phyloP scores from a whole-genome alignment of 2,329 filamentous ascomycete genomes.

The Cordyceps farinosa region DNA sequence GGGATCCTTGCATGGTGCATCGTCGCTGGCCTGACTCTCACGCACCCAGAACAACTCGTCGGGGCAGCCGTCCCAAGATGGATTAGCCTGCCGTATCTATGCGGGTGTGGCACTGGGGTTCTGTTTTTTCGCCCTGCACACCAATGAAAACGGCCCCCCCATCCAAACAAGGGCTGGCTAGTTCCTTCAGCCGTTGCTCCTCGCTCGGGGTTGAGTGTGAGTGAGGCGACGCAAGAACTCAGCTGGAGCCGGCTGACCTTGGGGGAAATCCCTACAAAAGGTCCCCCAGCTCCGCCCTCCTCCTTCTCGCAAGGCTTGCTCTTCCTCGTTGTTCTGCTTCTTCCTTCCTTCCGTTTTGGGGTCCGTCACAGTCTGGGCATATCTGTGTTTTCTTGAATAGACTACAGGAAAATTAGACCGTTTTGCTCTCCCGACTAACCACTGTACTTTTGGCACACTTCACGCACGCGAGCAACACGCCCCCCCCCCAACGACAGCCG shows the following conservation, averaged over 20 bases:
- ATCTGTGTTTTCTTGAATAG: background rate
- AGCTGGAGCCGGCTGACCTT: background rate
- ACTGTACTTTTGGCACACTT: background rate
- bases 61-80: background rate
- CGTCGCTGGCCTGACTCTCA: background rate
- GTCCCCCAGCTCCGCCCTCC: conserved; percentile 1
- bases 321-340: background rate
- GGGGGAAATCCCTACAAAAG: conserved; percentile 6
- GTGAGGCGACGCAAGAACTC: conserved; percentile 7
- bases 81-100: background rate
- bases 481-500: background rate
- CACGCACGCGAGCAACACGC: background rate
- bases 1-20: background rate
- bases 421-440: no score
- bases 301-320: background rate
- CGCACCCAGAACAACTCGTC: background rate
- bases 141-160: background rate
- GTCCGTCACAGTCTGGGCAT: background rate
- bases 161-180: background rate
- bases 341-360: background rate
- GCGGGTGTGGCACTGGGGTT: background rate
- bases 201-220: background rate
- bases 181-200: background rate
- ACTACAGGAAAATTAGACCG: background rate
- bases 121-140: background rate